These are phyloP conservation scores for Fusarium sarcochroum DNA, from an alignment of 2,329 filamentous ascomycete species.

Conservation along the genomic window DNA sequence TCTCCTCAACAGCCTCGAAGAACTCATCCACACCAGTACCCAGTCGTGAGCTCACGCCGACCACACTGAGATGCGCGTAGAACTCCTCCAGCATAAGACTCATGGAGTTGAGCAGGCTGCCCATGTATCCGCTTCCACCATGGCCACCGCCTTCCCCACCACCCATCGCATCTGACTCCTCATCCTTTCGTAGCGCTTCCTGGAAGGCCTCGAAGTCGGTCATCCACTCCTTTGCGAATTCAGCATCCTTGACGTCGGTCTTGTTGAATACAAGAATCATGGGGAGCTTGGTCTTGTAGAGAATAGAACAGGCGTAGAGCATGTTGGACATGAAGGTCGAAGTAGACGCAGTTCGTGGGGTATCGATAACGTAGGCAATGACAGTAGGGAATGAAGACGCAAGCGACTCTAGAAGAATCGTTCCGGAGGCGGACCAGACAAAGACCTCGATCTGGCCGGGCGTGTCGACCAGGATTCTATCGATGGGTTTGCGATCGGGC, in stretches of 20 bases:
- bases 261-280: slow-evolving; percentile 99
- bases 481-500: slow-evolving; percentile 74
- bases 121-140: slow-evolving; percentile 94
- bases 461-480: slow-evolving; percentile 93
- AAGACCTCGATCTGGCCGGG: slow-evolving; percentile 99
- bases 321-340: slow-evolving; percentile 99
- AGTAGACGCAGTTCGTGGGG: slow-evolving; percentile 90
- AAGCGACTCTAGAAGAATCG: slow-evolving; percentile 91
- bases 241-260: slow-evolving; percentile 92
- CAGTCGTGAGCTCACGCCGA: slow-evolving; percentile 93
- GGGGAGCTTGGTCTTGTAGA: slow-evolving; percentile 98
- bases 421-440: slow-evolving; percentile 96
- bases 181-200: slow-evolving; percentile 83
- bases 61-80: slow-evolving; percentile 92
- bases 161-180: slow-evolving; percentile 82
- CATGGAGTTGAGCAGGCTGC: slow-evolving; percentile 96
- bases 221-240: slow-evolving; percentile 99
- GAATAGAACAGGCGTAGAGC: slow-evolving; percentile 98
- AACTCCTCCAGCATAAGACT: slow-evolving; percentile 98
- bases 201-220: slow-evolving; percentile 98
- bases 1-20: slow-evolving; percentile 88
- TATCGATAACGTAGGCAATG: slow-evolving; percentile 97
- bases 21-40: slow-evolving; percentile 94
- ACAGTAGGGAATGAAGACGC: slow-evolving; percentile 97
- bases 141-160: slow-evolving; percentile 77